phyloP scores from a whole-genome alignment of 2,329 filamentous ascomycete genomes.

The Aspergillus bombycis region DNA sequence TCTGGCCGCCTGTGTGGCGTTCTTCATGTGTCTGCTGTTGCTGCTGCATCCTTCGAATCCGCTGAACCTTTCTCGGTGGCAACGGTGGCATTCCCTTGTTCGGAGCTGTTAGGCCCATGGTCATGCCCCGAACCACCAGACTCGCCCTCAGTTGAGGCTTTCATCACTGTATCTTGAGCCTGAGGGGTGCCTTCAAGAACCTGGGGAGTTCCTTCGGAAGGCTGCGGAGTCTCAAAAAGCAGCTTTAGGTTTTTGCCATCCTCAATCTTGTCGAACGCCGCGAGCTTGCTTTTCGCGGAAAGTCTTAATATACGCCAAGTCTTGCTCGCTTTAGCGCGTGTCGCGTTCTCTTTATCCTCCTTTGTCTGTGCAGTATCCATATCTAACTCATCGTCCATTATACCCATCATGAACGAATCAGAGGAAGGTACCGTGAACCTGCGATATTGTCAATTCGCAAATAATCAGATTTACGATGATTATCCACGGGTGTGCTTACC shows the following conservation, averaged over 20 bases:
- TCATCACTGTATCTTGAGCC: constrained; percentile 23
- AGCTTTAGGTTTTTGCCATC: constrained; percentile 70
- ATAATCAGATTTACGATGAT: not conserved
- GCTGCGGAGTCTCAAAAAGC: constrained; percentile 45
- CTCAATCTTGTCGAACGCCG: constrained; percentile 84
- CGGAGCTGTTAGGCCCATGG: constrained; percentile 6
- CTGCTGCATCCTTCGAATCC: constrained; percentile 15
- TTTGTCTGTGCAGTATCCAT: constrained; percentile 75
- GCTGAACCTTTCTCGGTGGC: constrained; percentile 13
- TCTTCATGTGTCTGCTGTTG: constrained; percentile 21
- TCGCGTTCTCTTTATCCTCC: constrained; percentile 61
- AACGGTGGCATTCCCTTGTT: constrained; percentile 10
- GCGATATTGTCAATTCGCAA: constrained; percentile 27
- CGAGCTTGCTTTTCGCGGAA: constrained; percentile 72
- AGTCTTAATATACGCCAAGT: constrained; percentile 87
- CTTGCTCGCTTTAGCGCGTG: constrained; percentile 80
- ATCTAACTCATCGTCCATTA: constrained; percentile 81
- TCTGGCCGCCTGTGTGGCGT: not conserved
- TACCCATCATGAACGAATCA: constrained; percentile 70
- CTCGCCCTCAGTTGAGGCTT: constrained; percentile 19
- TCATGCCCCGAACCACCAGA: constrained; percentile 12
- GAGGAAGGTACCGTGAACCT: constrained; percentile 70
- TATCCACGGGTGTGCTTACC: constrained; percentile 42
- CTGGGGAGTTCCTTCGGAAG: constrained; percentile 21
- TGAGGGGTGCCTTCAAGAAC: constrained; percentile 26